Percentiles rank a stretch among this genome's conserved stretches.
These are phyloP conservation scores for Clausena lansium DNA, from an alignment of 345 rosid species.

Conservation along the genomic window DNA sequence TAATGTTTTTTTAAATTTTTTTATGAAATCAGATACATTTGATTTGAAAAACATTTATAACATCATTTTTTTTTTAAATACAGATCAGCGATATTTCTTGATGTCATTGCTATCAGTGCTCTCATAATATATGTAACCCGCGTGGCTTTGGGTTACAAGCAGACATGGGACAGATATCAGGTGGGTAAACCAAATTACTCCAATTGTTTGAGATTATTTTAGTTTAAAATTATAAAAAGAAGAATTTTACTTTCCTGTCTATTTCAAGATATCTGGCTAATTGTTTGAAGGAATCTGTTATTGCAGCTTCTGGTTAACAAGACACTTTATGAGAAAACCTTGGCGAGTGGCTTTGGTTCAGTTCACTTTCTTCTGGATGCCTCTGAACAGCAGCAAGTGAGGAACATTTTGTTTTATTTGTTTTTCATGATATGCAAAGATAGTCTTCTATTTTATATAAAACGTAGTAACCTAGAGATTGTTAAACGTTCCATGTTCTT, in stretches of 20 bases:
- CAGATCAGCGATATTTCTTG: constrained; percentile 91
- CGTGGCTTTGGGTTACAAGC: constrained; percentile 92
- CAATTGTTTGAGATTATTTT: neutral
- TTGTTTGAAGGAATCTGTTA: constrained; percentile 20
- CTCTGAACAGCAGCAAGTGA: constrained; percentile 93
- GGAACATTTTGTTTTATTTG: constrained; percentile 20
- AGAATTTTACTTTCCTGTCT: neutral
- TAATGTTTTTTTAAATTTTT: no score
- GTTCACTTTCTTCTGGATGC: constrained; percentile 96
- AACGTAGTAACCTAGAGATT: neutral
- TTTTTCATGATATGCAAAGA: constrained; percentile 4
- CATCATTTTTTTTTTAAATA: neutral
- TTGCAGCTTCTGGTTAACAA: constrained; percentile 84
- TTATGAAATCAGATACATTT: neutral
- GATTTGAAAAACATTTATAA: neutral
- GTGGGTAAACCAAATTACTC: constrained; percentile 42
- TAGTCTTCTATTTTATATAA: neutral
- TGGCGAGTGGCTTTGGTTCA: constrained; percentile 95
- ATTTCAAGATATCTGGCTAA: constrained; percentile 9
- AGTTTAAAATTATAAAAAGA: neutral
- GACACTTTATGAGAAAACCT: constrained; percentile 93
- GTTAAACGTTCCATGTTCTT: neutral
- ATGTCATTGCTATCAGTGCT: constrained; percentile 75
- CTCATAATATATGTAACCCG: constrained; percentile 79
- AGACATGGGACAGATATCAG: constrained; percentile 97